These are phyloP conservation scores for Pichia manshurica DNA, from an alignment of 805 yeast genomes.

Conservation along the genomic window DNA sequence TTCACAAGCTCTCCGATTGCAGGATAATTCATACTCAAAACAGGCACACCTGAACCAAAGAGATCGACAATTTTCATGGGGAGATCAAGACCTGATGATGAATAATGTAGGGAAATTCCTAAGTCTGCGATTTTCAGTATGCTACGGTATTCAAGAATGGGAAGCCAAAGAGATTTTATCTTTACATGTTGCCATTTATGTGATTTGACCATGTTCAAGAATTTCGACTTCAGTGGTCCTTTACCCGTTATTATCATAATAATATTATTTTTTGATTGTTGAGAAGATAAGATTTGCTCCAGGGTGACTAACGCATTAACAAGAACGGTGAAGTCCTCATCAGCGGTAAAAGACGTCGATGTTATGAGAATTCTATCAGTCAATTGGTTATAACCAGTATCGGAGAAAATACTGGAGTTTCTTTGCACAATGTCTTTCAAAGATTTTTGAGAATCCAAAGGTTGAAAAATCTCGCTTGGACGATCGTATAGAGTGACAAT, in stretches of 20 bases:
- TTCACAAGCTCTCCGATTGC: constrained; percentile 75
- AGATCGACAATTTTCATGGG: constrained; percentile 97
- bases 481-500: constrained; percentile 76
- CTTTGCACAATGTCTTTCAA: constrained; percentile 30
- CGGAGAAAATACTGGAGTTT: constrained; percentile 31
- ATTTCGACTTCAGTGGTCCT: constrained; percentile 69
- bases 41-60: constrained; percentile 96
- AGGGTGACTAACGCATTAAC: constrained; percentile 62
- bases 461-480: constrained; percentile 66
- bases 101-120: constrained; percentile 84
- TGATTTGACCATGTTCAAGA: constrained; percentile 22
- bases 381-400: constrained; percentile 16
- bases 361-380: constrained; percentile 66
- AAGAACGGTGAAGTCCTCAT: constrained; percentile 75
- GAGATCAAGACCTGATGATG: constrained; percentile 88
- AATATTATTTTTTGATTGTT: constrained; percentile 39
- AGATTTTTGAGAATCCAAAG: constrained; percentile 33
- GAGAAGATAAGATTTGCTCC: constrained; percentile 34
- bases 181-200: constrained; percentile 42
- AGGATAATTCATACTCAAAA: constrained; percentile 66
- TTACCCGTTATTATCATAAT: constrained; percentile 90
- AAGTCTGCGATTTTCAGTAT: constrained; percentile 73
- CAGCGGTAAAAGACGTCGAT: constrained; percentile 93
- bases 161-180: constrained; percentile 69
- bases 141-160: constrained; percentile 71